Conservation (phyloP, 768 basidiomycete species). For the Cubamyces sp. region DNA sequence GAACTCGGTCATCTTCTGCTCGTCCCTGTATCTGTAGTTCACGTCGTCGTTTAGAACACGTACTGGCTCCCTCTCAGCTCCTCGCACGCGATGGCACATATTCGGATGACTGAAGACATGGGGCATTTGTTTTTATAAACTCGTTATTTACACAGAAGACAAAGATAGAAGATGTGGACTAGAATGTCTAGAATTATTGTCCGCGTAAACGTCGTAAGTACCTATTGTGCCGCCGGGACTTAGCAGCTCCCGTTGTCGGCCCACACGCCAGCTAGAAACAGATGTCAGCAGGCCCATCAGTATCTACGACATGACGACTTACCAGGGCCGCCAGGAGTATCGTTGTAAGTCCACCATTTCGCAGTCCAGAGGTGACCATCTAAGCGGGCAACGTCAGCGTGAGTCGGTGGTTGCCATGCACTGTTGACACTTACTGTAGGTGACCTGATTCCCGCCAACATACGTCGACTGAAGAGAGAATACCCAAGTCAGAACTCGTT, state of each 20-base stretch:
- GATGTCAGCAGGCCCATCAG: background rate
- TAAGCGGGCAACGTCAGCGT: constrained; percentile 22
- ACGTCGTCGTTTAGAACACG: background rate
- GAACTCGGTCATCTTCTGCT: constrained; percentile 92
- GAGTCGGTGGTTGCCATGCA: too few relatives aligned
- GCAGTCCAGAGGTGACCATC: constrained; percentile 61
- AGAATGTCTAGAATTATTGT: too few relatives aligned
- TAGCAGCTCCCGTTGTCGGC: constrained; percentile 51
- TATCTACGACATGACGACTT: constrained; percentile 23
- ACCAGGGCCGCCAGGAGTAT: constrained; percentile 58
- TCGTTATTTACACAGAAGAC: background rate
- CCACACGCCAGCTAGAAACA: constrained; percentile 55
- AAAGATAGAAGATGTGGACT: background rate
- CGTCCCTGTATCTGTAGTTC: constrained; percentile 73
- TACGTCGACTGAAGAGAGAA: constrained; percentile 43
- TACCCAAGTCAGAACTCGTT: constrained; percentile 1
- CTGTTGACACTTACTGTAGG: constrained; percentile 44
- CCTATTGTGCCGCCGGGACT: background rate
- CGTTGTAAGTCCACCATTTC: constrained; percentile 65
- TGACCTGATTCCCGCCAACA: constrained; percentile 48
- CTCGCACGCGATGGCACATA: too few relatives aligned
- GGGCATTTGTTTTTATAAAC: background rate
- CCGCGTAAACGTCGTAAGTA: too few relatives aligned
- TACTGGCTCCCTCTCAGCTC: background rate
- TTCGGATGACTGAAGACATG: background rate